These are phyloP conservation scores for Candida vartiovaarae DNA, from an alignment of 805 yeast species.

Conservation along the genomic window DNA sequence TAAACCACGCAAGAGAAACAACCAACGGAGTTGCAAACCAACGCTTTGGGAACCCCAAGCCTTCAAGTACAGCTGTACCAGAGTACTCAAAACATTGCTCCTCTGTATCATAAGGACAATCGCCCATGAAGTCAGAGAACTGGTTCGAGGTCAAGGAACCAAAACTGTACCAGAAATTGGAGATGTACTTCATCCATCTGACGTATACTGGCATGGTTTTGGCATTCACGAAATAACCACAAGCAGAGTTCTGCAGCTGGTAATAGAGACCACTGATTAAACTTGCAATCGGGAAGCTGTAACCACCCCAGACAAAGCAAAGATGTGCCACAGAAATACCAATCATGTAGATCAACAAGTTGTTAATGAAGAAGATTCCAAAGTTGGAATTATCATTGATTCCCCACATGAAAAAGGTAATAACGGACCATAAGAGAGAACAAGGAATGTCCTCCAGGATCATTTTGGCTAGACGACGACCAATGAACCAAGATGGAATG, in stretches of 20 bases:
- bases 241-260: constrained; percentile 60
- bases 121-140: constrained; percentile 57
- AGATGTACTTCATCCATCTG: constrained; percentile 73
- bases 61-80: constrained; percentile 46
- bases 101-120: constrained; percentile 49
- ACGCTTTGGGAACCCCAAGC: constrained; percentile 52
- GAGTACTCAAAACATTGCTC: constrained; percentile 41
- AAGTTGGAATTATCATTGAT: constrained; percentile 44
- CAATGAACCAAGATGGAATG: constrained; percentile 18
- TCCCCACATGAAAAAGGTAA: constrained; percentile 77
- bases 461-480: constrained; percentile 55
- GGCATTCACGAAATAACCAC: constrained; percentile 76
- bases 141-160: constrained; percentile 63
- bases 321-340: constrained; percentile 49
- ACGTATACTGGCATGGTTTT: constrained; percentile 77
- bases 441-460: constrained; percentile 63
- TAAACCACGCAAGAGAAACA: constrained; percentile 48
- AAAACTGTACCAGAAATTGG: constrained; percentile 73
- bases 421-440: constrained; percentile 48
- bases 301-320: constrained; percentile 17
- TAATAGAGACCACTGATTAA: constrained; percentile 16
- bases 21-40: constrained; percentile 67
- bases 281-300: constrained; percentile 15
- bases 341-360: constrained; percentile 47
- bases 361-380: constrained; percentile 54